Base-by-base conservation (phyloP, 2,329 filamentous ascomycete genomes). In the Cercospora sp. region DNA sequence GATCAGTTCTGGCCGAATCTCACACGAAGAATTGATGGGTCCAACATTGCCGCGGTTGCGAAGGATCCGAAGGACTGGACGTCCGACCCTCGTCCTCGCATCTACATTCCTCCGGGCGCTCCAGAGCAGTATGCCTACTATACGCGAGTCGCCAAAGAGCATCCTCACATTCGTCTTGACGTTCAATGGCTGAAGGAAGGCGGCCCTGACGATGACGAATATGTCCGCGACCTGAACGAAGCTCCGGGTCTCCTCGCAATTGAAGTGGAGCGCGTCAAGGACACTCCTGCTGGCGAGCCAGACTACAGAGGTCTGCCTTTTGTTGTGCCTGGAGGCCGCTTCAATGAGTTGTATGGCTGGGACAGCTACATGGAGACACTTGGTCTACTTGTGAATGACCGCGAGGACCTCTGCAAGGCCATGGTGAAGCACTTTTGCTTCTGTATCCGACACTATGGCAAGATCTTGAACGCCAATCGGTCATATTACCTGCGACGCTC, bases 321-420 rank as follows among this genome's bases (percentile, higher is more conserved):
- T 75, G 93, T 98, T n/a, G 95, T 99, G 3, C 95, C 95, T 0
- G 95, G 95, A 68, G 95, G 95, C 26, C 89, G 95, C 31, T 99
- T 99, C 88, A 99, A 99, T 80, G 95, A 99, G 80, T 82, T 99
- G 23, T 99, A 99, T 78, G 94, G 94, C 58, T 99, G 95, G 95
- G 95, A 99, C 81, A 97, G 93, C 79, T 99, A 98, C 83, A 98
- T 99, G 93, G 92, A 94, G 79, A 95, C 94, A 5, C 84, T 98
- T 3, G 95, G 95, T 18, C 85, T 99, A 67, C 83, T 98, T 67
- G 88, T 93, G 74, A 93, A 94, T 77, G 91, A 95, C 77, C 89
- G 92, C 67, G 89, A 93, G 23, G 89, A 97, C 75, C 83, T 98
- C 65, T 93, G 93, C 73, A 97, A 97, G 83, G 87, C 90, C 60